Evolutionary conservation across 192 early-diverging fungal genomes (phyloP).

Genomic region (Coemansia sp.): DNA sequence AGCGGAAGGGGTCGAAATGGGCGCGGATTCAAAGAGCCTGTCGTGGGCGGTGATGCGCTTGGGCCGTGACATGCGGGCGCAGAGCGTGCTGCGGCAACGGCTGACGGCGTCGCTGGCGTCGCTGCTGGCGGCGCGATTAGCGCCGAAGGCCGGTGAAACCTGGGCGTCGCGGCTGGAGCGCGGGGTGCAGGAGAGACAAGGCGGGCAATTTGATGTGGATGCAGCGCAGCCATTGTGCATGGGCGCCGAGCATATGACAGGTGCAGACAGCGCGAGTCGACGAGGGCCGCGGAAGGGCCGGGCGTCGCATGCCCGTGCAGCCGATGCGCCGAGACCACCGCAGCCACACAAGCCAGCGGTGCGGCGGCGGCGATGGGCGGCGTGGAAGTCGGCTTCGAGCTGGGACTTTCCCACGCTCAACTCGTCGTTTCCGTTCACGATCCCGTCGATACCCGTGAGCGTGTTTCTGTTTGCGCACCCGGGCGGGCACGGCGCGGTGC

Average conservation of each 20-base stretch:
- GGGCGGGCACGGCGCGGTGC: conserved; percentile 16
- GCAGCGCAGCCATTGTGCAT: conserved; percentile 2
- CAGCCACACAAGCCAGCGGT: not conserved
- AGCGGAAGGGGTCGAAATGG: conserved; percentile 11
- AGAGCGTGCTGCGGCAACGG: conserved; percentile 13
- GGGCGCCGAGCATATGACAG: not conserved
- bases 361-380: conserved; percentile 24
- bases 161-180: conserved; percentile 7
- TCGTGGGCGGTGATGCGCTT: conserved; percentile 27
- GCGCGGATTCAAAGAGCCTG: conserved; percentile 39
- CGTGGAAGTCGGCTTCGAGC: conserved; percentile 15
- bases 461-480: conserved; percentile 22
- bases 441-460: conserved; percentile 35
- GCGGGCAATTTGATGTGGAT: conserved; percentile 8
- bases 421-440: conserved; percentile 48
- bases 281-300: not conserved
- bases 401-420: conserved; percentile 52
- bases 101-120: not conserved
- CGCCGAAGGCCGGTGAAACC: not conserved
- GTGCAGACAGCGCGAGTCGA: not conserved
- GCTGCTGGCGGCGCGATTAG: not conserved
- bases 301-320: not conserved
- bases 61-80: conserved; percentile 16
- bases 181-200: conserved; percentile 9
- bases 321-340: not conserved